phyloP scores from a whole-genome alignment of 2,329 filamentous ascomycete species.

The Pyricularia sp. region DNA sequence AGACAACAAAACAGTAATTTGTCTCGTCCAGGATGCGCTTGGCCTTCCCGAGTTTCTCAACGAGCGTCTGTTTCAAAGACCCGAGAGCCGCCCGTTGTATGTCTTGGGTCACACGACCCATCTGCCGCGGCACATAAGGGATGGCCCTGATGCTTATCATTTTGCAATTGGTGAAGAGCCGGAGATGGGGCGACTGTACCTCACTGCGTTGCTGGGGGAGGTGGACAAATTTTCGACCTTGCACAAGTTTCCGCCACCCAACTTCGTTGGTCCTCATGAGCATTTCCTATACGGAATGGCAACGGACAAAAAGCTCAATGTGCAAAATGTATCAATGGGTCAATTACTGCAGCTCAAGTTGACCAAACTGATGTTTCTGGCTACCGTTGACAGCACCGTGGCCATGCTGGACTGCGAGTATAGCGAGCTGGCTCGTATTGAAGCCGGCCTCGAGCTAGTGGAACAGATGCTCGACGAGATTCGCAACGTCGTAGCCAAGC shows the following conservation, averaged over 20 bases:
- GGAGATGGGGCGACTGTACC: conserved; percentile 20
- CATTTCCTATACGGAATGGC: conserved; percentile 16
- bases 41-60: conserved; percentile 76
- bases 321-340: conserved; percentile 45
- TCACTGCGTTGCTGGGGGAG: conserved; percentile 14
- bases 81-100: conserved; percentile 59
- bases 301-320: conserved; percentile 51
- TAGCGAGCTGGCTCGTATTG: conserved; percentile 59
- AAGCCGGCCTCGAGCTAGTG: conserved; percentile 55
- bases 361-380: conserved; percentile 66
- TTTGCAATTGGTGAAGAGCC: conserved; percentile 19
- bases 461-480: conserved; percentile 67
- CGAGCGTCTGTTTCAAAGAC: conserved; percentile 57
- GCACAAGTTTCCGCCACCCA: conserved; percentile 11
- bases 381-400: conserved; percentile 73
- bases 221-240: conserved; percentile 9
- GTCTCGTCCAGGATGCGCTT: conserved; percentile 42
- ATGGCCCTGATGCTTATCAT: background rate
- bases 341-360: conserved; percentile 66
- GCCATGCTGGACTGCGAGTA: conserved; percentile 71
- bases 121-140: conserved; percentile 29
- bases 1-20: conserved; percentile 22
- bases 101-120: conserved; percentile 57
- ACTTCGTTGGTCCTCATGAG: conserved; percentile 7
- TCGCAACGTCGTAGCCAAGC: conserved; percentile 54